Evolutionary conservation across 2,329 filamentous ascomycete species (phyloP).

Genomic region (Akanthomyces uredinophilus): DNA sequence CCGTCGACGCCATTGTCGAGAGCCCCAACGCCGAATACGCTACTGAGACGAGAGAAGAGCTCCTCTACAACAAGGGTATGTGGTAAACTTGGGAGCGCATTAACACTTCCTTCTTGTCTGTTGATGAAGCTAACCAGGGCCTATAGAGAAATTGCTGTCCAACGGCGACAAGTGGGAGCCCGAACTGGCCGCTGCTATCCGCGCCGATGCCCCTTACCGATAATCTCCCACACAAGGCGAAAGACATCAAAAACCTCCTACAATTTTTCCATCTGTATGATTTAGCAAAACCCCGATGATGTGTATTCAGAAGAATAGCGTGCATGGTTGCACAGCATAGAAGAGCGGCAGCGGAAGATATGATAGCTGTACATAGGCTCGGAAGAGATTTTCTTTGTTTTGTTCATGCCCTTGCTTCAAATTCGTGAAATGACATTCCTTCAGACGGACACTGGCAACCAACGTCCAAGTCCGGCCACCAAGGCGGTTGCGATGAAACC

Average conservation of each 20-base stretch:
- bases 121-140: constrained; percentile 20
- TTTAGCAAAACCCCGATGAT: constrained; percentile 10
- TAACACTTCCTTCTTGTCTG: not conserved
- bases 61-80: constrained; percentile 87
- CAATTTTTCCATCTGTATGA: constrained; percentile 13
- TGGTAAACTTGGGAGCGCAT: constrained; percentile 10
- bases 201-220: constrained; percentile 89
- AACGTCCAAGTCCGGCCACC: not conserved
- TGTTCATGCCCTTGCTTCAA: constrained; percentile 20
- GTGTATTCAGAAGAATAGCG: constrained; percentile 5
- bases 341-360: constrained; percentile 14
- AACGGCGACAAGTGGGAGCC: constrained; percentile 98
- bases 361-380: constrained; percentile 26
- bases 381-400: constrained; percentile 21
- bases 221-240: constrained; percentile 35
- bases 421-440: not conserved
- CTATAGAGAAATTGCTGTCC: constrained; percentile 69
- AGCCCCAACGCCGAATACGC: constrained; percentile 59
- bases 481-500: not conserved
- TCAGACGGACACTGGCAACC: not conserved
- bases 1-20: constrained; percentile 83
- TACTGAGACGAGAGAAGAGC: constrained; percentile 74
- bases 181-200: constrained; percentile 84
- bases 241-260: not conserved
- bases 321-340: not conserved